phyloP scores from a whole-genome alignment of 768 basidiomycete species.

The Auricularia heimuer region DNA sequence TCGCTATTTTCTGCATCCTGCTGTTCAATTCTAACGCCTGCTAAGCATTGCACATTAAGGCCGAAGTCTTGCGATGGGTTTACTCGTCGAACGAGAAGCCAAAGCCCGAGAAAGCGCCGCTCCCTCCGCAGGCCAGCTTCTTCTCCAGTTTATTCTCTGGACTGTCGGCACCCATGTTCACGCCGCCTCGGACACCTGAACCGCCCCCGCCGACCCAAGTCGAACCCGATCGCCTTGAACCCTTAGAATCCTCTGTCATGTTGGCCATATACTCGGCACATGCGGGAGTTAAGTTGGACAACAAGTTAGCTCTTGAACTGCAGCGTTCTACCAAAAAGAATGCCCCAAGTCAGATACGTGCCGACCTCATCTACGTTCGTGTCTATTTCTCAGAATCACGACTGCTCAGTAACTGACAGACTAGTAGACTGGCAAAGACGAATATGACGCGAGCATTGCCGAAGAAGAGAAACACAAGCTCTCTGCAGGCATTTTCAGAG shows the following conservation, averaged over 20 bases:
- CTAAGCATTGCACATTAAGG: slow-evolving; percentile 65
- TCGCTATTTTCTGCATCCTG: slow-evolving; percentile 4
- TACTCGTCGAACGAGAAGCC: slow-evolving; percentile 56
- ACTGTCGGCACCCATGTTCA: slow-evolving; percentile 16
- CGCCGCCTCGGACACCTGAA: slow-evolving; percentile 22
- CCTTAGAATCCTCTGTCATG: slow-evolving; percentile 45
- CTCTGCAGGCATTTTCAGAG: slow-evolving; percentile 77
- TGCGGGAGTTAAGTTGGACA: slow-evolving; percentile 52
- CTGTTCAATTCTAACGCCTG: slow-evolving; percentile 4
- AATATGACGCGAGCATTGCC: slow-evolving; percentile 61
- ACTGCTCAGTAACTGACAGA: slow-evolving; percentile 26
- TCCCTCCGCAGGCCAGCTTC: slow-evolving; percentile 23
- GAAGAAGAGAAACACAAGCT: slow-evolving; percentile 55
- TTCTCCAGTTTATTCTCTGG: slow-evolving; percentile 32
- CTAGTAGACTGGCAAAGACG: slow-evolving; percentile 55
- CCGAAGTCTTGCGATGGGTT: slow-evolving; percentile 73
- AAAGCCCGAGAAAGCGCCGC: slow-evolving; percentile 20
- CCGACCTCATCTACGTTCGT: slow-evolving; percentile 64
- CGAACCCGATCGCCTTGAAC: slow-evolving; percentile 25
- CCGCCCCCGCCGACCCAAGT: slow-evolving; percentile 23
- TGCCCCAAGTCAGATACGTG: slow-evolving; percentile 63
- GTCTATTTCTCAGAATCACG: background rate
- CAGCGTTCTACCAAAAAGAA: slow-evolving; percentile 92
- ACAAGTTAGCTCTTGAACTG: slow-evolving; percentile 62
- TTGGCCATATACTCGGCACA: slow-evolving; percentile 59